A percentile compares a stretch with the other conserved stretches of the same genome.
Conservation (phyloP, 2,329 filamentous ascomycete species). For the Triangularia setosa region DNA sequence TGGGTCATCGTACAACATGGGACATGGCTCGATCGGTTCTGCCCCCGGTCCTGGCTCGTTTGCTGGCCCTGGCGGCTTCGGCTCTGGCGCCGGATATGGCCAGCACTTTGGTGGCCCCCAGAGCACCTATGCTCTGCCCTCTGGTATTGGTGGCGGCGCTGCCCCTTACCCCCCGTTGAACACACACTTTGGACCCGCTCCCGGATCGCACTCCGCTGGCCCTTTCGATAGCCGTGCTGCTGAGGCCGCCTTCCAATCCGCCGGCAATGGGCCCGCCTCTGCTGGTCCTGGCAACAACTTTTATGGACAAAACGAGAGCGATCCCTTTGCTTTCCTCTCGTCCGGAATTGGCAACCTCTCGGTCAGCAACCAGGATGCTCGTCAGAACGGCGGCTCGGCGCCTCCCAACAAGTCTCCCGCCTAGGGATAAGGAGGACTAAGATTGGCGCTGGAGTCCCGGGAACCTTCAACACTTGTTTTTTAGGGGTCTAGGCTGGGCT, state of each 20-base stretch:
- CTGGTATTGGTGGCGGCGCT: slow-evolving; percentile 74
- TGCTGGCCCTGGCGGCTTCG: slow-evolving; percentile 64
- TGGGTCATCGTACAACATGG: slow-evolving; percentile 78
- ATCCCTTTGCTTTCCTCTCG: slow-evolving; percentile 72
- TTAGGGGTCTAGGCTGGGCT: slow-evolving; percentile 37
- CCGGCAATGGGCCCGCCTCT: slow-evolving; percentile 74
- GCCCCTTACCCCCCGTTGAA: slow-evolving; percentile 79
- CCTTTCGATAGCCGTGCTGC: slow-evolving; percentile 91
- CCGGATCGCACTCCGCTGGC: slow-evolving; percentile 75
- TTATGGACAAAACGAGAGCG: slow-evolving; percentile 61
- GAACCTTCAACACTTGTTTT: slow-evolving; percentile 32
- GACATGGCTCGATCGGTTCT: slow-evolving; percentile 79
- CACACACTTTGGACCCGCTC: slow-evolving; percentile 73
- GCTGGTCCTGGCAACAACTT: slow-evolving; percentile 73
- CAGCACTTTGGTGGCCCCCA: slow-evolving; percentile 86
- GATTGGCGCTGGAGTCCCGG: not conserved
- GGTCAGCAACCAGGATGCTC: slow-evolving; percentile 62
- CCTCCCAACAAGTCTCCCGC: slow-evolving; percentile 58
- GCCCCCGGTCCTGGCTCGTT: slow-evolving; percentile 76
- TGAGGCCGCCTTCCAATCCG: slow-evolving; percentile 90
- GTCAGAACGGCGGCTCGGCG: slow-evolving; percentile 57
- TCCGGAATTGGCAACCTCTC: slow-evolving; percentile 68
- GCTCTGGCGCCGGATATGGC: slow-evolving; percentile 57
- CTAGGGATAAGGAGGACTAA: slow-evolving; percentile 34
- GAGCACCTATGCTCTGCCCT: slow-evolving; percentile 85